Evolutionary conservation across 1,284 basidiomycete species (phyloP), one percentile per base, ranked within the genome.

Genomic region (Boletus smithii): DNA sequence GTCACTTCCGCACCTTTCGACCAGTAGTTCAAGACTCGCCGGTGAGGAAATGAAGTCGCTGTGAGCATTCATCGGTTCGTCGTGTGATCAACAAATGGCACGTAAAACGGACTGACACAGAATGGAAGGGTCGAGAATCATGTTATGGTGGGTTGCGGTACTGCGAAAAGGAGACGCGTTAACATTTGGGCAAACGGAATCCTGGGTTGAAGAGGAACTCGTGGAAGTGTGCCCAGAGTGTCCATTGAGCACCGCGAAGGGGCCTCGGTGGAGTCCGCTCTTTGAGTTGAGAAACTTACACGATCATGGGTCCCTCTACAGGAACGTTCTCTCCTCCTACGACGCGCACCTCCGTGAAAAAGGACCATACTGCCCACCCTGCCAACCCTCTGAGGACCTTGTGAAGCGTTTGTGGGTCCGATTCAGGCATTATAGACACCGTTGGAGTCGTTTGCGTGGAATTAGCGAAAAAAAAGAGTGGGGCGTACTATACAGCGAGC

Each of bases 21-120:
- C 93, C 94, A 98, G 67, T 97, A 98, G 66, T 97, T 91, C 38
- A 98, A 69, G 37, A 88, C 85, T 45, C 91, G 77, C 46, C 73
- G 68, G 65, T 88, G 78, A 24, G 90, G 91, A 65, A 93, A 89
- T 39, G 79, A 79, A 42, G 81, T 80, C 13, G 88, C 88, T 91
- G 61, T 46, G 35, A 38, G 17, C 39, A 44, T 40, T 44, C 38
- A 51, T 53, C 18, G 50, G 48, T 51, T 49, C 56, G 57, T 46
- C 40, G 47, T 32, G 27, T 29, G 42, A 53, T 47, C 46, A 48
- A 50, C 49, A 34, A 35, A 35, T 37, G 37, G 41, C 45, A 49
- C 42, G 41, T 44, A 42, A 45, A 39, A 51, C 20, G 38, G 43
- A 74, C 87, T 65, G 67, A 94, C 91, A 88, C 17, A 91, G 72